Conservation (phyloP, 768 basidiomycete genomes). For the Sporobolomyces phaffii region DNA sequence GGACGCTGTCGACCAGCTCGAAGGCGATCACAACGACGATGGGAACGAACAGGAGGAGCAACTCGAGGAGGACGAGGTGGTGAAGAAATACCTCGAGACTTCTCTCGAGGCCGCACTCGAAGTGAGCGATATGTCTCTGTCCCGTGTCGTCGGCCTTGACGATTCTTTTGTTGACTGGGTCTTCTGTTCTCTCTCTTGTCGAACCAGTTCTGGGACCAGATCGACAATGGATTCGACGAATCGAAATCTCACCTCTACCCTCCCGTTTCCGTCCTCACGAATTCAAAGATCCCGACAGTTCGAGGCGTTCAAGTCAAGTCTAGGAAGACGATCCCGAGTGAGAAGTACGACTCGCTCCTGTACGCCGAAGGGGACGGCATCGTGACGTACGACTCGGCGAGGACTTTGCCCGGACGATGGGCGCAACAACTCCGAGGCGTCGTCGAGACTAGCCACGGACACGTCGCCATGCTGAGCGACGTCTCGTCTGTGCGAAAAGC, state of each 20-base stretch:
- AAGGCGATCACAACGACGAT: not conserved
- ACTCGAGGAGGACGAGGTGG: slow-evolving; percentile 3
- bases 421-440: slow-evolving; percentile 5
- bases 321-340: slow-evolving; percentile 14
- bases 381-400: slow-evolving; percentile 21
- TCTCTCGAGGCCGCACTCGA: not conserved
- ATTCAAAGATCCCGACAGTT: slow-evolving; percentile 31
- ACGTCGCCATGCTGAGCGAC: slow-evolving; percentile 16
- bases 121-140: too few relatives aligned
- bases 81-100: slow-evolving; percentile 10
- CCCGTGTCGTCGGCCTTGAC: too few relatives aligned
- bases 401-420: slow-evolving; percentile 14
- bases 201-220: slow-evolving; percentile 21
- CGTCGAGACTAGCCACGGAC: slow-evolving; percentile 21
- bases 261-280: slow-evolving; percentile 30
- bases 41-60: not conserved
- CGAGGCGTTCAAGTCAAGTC: slow-evolving; percentile 26
- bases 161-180: too few relatives aligned
- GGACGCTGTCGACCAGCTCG: not conserved
- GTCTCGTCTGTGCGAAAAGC: slow-evolving; percentile 15
- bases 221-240: slow-evolving; percentile 29
- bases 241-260: slow-evolving; percentile 34
- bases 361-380: slow-evolving; percentile 35
- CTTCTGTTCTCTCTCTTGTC: too few relatives aligned
- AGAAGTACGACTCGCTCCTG: slow-evolving; percentile 30